phyloP scores from a whole-genome alignment of 768 basidiomycete species.

The Suillus subaureus region DNA sequence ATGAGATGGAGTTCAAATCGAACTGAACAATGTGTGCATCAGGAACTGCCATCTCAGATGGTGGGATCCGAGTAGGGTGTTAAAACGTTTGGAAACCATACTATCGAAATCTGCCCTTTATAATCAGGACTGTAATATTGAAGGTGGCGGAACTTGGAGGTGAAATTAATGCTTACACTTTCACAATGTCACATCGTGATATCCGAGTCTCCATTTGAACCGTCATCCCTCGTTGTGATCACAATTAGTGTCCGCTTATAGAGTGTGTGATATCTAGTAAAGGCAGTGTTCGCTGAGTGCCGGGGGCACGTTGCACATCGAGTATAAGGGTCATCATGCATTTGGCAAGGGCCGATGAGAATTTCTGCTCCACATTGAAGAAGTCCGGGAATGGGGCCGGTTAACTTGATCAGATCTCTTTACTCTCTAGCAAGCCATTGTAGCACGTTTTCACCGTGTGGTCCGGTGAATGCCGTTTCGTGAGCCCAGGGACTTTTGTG shows the following conservation, averaged over 20 bases:
- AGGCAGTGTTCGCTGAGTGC: slow-evolving; percentile 19
- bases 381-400: slow-evolving; percentile 4
- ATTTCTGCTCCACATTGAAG: slow-evolving; percentile 2
- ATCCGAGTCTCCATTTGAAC: slow-evolving; percentile 17
- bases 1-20: slow-evolving; percentile 6
- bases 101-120: slow-evolving; percentile 24
- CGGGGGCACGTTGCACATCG: slow-evolving; percentile 26
- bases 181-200: slow-evolving; percentile 29
- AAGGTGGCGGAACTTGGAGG: slow-evolving; percentile 15
- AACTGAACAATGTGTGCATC: slow-evolving; percentile 13
- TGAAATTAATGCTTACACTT: slow-evolving; percentile 18
- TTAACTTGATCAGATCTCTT: slow-evolving; percentile 3
- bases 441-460: neutral
- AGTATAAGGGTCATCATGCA: slow-evolving; percentile 2
- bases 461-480: neutral
- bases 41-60: slow-evolving; percentile 17
- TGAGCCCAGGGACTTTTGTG: too few species aligned
- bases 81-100: neutral
- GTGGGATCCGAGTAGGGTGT: neutral
- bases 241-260: slow-evolving; percentile 18
- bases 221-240: slow-evolving; percentile 29
- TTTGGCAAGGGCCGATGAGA: neutral
- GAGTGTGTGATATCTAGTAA: slow-evolving; percentile 17
- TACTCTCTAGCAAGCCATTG: neutral
- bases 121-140: slow-evolving; percentile 17